phyloP scores from a whole-genome alignment of 306 rosid species.

The Alnus rubra region DNA sequence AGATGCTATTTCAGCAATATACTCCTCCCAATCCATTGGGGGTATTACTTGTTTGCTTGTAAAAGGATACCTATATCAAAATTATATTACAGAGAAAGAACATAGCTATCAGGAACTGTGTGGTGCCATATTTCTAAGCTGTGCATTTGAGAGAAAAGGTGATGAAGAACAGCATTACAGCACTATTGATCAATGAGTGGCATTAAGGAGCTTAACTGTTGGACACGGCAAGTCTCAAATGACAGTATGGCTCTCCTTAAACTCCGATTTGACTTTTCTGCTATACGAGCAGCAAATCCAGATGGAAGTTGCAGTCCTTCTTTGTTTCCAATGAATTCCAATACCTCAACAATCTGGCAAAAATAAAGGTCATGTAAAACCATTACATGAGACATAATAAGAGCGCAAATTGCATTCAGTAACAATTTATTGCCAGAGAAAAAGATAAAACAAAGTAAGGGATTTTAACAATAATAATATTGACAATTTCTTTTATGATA shows the following conservation, averaged over 20 bases:
- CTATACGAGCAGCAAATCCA: slow-evolving; percentile 70
- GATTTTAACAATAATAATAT: too few species aligned
- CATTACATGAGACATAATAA: not conserved
- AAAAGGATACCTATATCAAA: slow-evolving; percentile 80
- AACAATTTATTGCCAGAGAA: too few species aligned
- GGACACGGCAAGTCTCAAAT: slow-evolving; percentile 88
- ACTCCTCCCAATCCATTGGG: slow-evolving; percentile 98
- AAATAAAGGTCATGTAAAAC: not conserved
- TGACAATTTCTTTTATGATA: too few species aligned
- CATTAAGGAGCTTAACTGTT: slow-evolving; percentile 58
- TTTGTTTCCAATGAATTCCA: slow-evolving; percentile 79
- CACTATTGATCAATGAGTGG: slow-evolving; percentile 16
- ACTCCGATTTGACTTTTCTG: slow-evolving; percentile 80
- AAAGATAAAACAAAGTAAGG: too few species aligned
- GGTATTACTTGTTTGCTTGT: slow-evolving; percentile 65
- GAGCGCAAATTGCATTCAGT: too few species aligned
- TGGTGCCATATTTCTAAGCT: slow-evolving; percentile 5
- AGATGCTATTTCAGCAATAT: slow-evolving; percentile 78
- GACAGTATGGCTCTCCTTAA: slow-evolving; percentile 82
- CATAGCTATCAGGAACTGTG: slow-evolving; percentile 25
- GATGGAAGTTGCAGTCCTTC: slow-evolving; percentile 86
- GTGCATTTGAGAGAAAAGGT: not conserved
- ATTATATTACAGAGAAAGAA: slow-evolving; percentile 22
- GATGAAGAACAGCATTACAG: not conserved
- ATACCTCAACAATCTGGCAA: slow-evolving; percentile 63